Conservation (phyloP, 129 eudicot species). For the Arctium minus region DNA sequence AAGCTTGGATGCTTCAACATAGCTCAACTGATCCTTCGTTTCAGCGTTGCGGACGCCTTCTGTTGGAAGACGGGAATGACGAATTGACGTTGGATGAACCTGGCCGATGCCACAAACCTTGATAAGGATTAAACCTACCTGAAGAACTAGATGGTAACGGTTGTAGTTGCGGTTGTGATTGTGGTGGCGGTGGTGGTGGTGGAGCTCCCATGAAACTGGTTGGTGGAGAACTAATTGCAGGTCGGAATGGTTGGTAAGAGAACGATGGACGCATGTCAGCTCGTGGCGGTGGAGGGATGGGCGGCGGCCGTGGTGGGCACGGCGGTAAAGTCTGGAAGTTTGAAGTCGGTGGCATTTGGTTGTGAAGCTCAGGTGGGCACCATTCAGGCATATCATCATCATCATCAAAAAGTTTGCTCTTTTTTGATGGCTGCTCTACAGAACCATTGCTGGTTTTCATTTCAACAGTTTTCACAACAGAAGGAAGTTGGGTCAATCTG, state of each 20-base stretch:
- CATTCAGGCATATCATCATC: slow-evolving; percentile 76
- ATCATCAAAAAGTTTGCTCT: slow-evolving; percentile 43
- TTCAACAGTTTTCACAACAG: slow-evolving; percentile 5
- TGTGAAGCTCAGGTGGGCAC: slow-evolving; percentile 51
- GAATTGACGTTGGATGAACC: slow-evolving; percentile 13
- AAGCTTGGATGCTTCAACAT: not conserved
- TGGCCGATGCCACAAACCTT: slow-evolving; percentile 15
- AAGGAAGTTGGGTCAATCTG: not conserved
- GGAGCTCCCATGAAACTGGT: slow-evolving; percentile 6
- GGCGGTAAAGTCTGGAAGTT: slow-evolving; percentile 20
- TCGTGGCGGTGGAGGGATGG: slow-evolving; percentile 26
- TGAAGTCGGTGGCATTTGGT: slow-evolving; percentile 16
- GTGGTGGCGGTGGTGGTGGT: slow-evolving; percentile 12
- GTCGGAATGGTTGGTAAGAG: slow-evolving; percentile 39
- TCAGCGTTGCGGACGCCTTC: slow-evolving; percentile 29
- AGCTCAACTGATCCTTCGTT: not conserved
- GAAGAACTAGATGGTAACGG: not conserved
- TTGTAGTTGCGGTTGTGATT: not conserved
- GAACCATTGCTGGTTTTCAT: not conserved
- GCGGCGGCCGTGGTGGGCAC: slow-evolving; percentile 24
- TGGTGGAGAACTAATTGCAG: slow-evolving; percentile 14
- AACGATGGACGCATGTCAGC: slow-evolving; percentile 21
- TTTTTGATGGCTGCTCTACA: slow-evolving; percentile 19
- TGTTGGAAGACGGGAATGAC: slow-evolving; percentile 8
- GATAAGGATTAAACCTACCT: slow-evolving; percentile 12